Conservation (phyloP, 2,329 filamentous ascomycete species). For the Exophiala oligosperma region DNA sequence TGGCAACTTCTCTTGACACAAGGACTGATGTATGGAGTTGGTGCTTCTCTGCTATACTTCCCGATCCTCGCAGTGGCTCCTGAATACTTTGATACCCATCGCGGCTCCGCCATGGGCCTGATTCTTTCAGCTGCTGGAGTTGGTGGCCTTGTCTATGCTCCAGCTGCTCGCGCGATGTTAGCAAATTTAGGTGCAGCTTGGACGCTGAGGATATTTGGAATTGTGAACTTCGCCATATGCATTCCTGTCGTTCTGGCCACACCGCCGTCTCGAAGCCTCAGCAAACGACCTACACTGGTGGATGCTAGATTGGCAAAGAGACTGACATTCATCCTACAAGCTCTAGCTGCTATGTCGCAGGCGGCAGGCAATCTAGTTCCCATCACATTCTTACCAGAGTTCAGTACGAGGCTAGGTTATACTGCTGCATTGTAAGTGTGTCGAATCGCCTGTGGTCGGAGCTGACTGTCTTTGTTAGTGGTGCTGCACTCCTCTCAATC, state of each 20-base stretch:
- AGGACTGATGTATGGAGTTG: slow-evolving; percentile 61
- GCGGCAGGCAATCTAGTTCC: slow-evolving; percentile 42
- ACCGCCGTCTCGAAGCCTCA: slow-evolving; percentile 21
- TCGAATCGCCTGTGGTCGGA: not conserved
- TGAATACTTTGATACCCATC: slow-evolving; percentile 61
- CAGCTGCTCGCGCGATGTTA: slow-evolving; percentile 35
- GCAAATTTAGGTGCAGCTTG: slow-evolving; percentile 39
- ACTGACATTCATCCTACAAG: slow-evolving; percentile 40
- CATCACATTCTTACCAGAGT: slow-evolving; percentile 41
- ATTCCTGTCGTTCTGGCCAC: slow-evolving; percentile 35
- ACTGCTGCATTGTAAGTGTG: slow-evolving; percentile 24
- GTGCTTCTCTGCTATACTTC: slow-evolving; percentile 63
- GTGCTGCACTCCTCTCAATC: slow-evolving; percentile 41
- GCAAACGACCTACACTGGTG: slow-evolving; percentile 34
- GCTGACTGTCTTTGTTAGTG: slow-evolving; percentile 25
- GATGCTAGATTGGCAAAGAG: slow-evolving; percentile 37
- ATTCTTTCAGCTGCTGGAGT: slow-evolving; percentile 59
- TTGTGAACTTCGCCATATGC: slow-evolving; percentile 32
- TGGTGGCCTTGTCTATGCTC: slow-evolving; percentile 58
- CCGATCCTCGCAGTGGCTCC: slow-evolving; percentile 56
- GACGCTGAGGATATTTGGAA: slow-evolving; percentile 33
- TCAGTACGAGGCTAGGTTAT: slow-evolving; percentile 41
- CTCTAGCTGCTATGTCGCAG: slow-evolving; percentile 38
- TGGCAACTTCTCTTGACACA: slow-evolving; percentile 64
- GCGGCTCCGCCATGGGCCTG: slow-evolving; percentile 62